Conservation (phyloP, 2,329 filamentous ascomycete genomes). For the Orbilia oligospora region DNA sequence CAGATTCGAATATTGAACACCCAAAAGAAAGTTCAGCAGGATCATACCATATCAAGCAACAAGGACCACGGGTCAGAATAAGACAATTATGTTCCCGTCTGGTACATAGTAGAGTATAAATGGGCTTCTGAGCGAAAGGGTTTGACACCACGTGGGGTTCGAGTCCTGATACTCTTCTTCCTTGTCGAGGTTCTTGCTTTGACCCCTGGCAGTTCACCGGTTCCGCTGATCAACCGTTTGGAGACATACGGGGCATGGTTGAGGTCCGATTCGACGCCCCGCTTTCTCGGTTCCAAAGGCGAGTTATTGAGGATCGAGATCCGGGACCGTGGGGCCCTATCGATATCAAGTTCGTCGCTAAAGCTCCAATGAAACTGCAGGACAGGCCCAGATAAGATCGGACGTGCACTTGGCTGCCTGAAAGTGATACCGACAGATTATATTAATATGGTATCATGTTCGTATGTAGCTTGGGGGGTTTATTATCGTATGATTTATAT, state of each 20-base stretch:
- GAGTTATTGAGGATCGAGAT: conserved; percentile 20
- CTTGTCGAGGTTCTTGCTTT: background rate
- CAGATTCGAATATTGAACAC: conserved; percentile 7
- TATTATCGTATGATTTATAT: background rate
- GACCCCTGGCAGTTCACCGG: conserved; percentile 20
- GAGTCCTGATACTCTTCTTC: conserved; percentile 6
- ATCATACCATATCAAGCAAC: background rate
- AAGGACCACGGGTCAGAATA: conserved; percentile 11
- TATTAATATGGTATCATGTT: conserved; percentile 1
- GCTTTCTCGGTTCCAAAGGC: conserved; percentile 46
- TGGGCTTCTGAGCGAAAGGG: conserved; percentile 9
- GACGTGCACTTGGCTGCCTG: conserved; percentile 22
- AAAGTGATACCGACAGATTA: background rate
- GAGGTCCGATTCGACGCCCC: conserved; percentile 44
- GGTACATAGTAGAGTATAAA: background rate
- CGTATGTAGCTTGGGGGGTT: background rate
- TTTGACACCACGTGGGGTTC: conserved; percentile 37
- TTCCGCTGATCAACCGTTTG: conserved; percentile 33
- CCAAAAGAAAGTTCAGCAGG: conserved; percentile 17
- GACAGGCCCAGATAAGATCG: conserved; percentile 4
- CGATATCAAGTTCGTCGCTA: conserved; percentile 30
- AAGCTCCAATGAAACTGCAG: conserved; percentile 30
- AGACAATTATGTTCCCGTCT: conserved; percentile 9
- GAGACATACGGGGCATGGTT: conserved; percentile 16
- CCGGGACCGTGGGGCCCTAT: conserved; percentile 35